These are phyloP conservation scores for Chamaecrista fasciculata DNA, from an alignment of 306 rosid species.

Conservation along the genomic window DNA sequence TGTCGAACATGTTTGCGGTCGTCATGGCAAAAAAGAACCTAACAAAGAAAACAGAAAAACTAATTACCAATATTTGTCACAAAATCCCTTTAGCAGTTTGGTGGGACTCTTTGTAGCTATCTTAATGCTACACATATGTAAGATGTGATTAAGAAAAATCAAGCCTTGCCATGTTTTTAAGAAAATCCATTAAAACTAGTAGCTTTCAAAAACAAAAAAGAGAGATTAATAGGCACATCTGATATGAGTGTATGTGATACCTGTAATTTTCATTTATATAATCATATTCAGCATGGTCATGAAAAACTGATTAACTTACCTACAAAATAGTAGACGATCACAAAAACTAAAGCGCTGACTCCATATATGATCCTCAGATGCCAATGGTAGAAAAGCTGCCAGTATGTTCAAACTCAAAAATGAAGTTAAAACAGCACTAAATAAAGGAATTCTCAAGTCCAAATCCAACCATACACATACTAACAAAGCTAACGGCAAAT, in stretches of 20 bases:
- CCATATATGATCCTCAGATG: constrained; percentile 48
- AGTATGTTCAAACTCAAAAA: constrained; percentile 17
- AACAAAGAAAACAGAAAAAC: constrained; percentile 5
- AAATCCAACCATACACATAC: not conserved
- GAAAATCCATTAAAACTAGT: too few relatives aligned
- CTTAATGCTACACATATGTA: not conserved
- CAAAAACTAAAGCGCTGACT: constrained; percentile 35
- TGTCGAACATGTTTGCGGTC: too few relatives aligned
- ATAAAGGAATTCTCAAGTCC: constrained; percentile 8
- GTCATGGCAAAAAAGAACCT: constrained; percentile 73
- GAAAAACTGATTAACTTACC: constrained; percentile 40
- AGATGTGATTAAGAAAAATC: not conserved
- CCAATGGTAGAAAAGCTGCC: constrained; percentile 63
- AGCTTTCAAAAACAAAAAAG: too few relatives aligned
- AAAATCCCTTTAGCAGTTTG: not conserved
- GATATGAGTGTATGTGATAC: too few relatives aligned
- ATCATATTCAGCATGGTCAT: constrained; percentile 2
- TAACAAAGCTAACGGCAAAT: constrained; percentile 3
- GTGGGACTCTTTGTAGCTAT: not conserved
- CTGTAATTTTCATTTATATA: too few relatives aligned
- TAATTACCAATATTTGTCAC: not conserved
- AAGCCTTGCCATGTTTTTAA: too few relatives aligned
- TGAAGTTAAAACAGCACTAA: constrained; percentile 17
- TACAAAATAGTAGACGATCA: constrained; percentile 53
- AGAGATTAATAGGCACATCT: too few relatives aligned